Evolutionary conservation across 2,329 filamentous ascomycete species (phyloP).

Genomic region (Fusarium lyarnte): DNA sequence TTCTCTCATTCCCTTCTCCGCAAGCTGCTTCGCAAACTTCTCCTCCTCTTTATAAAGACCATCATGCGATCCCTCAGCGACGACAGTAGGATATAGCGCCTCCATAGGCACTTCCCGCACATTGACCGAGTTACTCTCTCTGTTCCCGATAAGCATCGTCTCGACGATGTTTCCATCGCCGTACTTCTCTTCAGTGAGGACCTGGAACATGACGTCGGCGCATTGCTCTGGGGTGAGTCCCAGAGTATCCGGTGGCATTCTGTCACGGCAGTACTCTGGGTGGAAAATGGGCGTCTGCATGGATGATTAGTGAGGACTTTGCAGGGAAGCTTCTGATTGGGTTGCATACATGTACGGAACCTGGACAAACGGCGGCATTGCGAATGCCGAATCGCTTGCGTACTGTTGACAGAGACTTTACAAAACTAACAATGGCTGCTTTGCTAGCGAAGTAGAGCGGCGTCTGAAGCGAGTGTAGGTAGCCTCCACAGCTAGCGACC

Average conservation of each 20-base stretch:
- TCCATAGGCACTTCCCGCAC: not conserved
- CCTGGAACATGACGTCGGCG: constrained; percentile 9
- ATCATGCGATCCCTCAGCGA: not conserved
- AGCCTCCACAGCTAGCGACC: constrained; percentile 42
- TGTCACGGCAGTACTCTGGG: constrained; percentile 15
- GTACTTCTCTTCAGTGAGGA: constrained; percentile 19
- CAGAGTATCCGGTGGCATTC: not conserved
- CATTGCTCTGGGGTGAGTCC: not conserved
- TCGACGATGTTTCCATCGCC: constrained; percentile 29
- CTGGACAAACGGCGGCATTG: constrained; percentile 21
- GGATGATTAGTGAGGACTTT: rapidly evolving
- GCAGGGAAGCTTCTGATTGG: no score
- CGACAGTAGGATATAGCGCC: not conserved
- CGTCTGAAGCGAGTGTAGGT: constrained; percentile 42
- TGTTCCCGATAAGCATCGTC: constrained; percentile 2
- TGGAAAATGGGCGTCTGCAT: constrained; percentile 11
- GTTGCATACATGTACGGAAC: not conserved
- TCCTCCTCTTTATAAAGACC: not conserved
- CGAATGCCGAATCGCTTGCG: constrained; percentile 7
- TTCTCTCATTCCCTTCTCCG: not conserved
- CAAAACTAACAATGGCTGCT: constrained; percentile 23
- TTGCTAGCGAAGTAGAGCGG: constrained; percentile 36
- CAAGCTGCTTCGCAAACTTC: not conserved
- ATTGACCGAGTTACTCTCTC: not conserved
- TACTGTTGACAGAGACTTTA: constrained; percentile 2